Percentiles rank a stretch among this genome's conserved stretches.
These are phyloP conservation scores for Xylaria digitata DNA, from an alignment of 2,329 filamentous ascomycete species.

Conservation along the genomic window DNA sequence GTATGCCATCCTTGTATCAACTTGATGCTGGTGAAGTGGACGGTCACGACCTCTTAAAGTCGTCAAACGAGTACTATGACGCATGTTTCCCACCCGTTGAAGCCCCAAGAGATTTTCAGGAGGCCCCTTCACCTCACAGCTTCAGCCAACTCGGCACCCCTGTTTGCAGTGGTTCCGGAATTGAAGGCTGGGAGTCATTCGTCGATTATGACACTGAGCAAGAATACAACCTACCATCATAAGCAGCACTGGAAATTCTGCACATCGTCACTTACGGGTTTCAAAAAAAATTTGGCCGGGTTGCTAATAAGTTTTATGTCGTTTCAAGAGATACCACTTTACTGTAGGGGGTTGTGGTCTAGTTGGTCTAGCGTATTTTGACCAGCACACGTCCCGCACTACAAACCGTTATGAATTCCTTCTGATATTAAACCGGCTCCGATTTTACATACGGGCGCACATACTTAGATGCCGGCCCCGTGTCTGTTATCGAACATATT, in stretches of 20 bases:
- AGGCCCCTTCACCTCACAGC: constrained; percentile 26
- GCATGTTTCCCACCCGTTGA: constrained; percentile 39
- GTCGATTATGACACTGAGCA: constrained; percentile 49
- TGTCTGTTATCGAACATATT: not conserved
- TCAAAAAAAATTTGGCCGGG: not conserved
- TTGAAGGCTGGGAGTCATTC: constrained; percentile 47
- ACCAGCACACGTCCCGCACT: not conserved
- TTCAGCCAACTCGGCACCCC: constrained; percentile 43
- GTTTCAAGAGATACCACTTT: constrained; percentile 22
- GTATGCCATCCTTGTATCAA: constrained; percentile 16
- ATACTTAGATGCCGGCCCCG: not conserved
- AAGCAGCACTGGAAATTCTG: not conserved
- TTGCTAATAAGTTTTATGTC: not conserved
- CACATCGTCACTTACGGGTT: not conserved
- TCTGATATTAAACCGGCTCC: not conserved
- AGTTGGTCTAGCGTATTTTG: not conserved
- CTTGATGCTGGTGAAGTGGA: constrained; percentile 1
- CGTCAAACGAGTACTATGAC: constrained; percentile 23
- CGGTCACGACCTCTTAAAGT: constrained; percentile 4
- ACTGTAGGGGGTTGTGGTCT: not conserved
- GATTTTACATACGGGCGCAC: not conserved
- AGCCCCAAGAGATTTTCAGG: constrained; percentile 26
- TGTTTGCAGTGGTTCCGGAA: constrained; percentile 33
- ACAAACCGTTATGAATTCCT: not conserved
- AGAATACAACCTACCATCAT: constrained; percentile 26